phyloP scores from a whole-genome alignment of 768 basidiomycete genomes.

The Psilocybe cubensis region DNA sequence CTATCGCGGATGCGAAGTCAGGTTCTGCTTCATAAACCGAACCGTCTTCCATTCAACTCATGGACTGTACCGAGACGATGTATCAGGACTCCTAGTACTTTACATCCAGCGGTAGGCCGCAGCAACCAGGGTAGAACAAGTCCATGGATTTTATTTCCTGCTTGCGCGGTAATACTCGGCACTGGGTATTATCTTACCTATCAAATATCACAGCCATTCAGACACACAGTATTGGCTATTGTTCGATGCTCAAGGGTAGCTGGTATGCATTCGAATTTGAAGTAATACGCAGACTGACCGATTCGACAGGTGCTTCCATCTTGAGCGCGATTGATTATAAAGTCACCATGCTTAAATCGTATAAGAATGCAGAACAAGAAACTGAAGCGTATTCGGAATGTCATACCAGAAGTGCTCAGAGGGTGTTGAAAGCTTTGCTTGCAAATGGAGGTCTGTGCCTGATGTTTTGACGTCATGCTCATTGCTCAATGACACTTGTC shows the following conservation, averaged over 20 bases:
- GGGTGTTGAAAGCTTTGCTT: constrained; percentile 82
- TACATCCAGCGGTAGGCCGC: neutral
- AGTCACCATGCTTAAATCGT: constrained; percentile 57
- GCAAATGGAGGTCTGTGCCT: constrained; percentile 76
- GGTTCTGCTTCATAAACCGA: neutral
- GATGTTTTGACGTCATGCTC: neutral
- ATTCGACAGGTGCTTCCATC: constrained; percentile 63
- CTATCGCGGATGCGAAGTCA: constrained; percentile 8
- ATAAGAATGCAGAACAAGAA: constrained; percentile 53
- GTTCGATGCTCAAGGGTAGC: constrained; percentile 84
- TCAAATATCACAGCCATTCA: constrained; percentile 70
- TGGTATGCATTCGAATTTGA: constrained; percentile 37
- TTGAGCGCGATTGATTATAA: constrained; percentile 75
- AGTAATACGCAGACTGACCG: constrained; percentile 6
- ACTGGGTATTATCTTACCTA: constrained; percentile 54
- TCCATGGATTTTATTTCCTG: constrained; percentile 42
- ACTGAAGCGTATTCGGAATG: constrained; percentile 70
- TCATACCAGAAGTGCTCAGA: constrained; percentile 80
- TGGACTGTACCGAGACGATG: constrained; percentile 10
- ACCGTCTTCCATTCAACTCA: neutral
- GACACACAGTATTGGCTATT: constrained; percentile 74
- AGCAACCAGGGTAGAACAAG: constrained; percentile 3
- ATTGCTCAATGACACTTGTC: neutral
- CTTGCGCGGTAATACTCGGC: constrained; percentile 37
- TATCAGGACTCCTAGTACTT: neutral